Evolutionary conservation across 352 stramenopile genomes (phyloP), one percentile per base, ranked within the genome.

Genomic region (Globisporangium nodosum): DNA sequence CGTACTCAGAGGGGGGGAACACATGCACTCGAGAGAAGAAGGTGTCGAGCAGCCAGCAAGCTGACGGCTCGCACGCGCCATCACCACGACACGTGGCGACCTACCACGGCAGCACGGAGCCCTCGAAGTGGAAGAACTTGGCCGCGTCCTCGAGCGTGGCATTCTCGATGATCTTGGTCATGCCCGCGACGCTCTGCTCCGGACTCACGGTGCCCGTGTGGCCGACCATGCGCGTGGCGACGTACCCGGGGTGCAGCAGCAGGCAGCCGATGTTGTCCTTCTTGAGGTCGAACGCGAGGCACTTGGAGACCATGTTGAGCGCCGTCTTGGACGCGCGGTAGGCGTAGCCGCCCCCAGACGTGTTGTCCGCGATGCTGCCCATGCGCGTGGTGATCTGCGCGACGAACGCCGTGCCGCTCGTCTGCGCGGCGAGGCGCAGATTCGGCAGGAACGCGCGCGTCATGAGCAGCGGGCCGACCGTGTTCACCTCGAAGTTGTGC

Each of bases 251-350:
- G 47, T 90, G 79, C 51, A 88, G 56, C 47, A 88, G 48, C 42
- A 90, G 47, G 30, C 68, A 77, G 27, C 70, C 72, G 46, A 92
- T 88, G 24, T 80, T 81, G 33, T 88, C 71, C 3, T 27, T 21
- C 46, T 71, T 61, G 35, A 92, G 58, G 47, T 88, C 81, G 4
- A 84, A 20, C 13, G 71, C 52, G 27, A 92, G 55, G 54, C 69
- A 81, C 63, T 85, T 80, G 31, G 62, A 77, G 45, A 89, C 60
- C 67, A 88, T 92, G 70, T 95, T 93, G 42, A 93, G 71, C 49
- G 86, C 83, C 21, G 75, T 66, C 67, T 94, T 93, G 50, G 81
- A 93, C 60, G 86, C 69, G 37, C 84, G 80, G 67, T 95, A 94
- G 47, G 70, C 80, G 60, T 94, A 92, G 42, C 63, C 65, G 3